Evolutionary conservation across 2,329 filamentous ascomycete species (phyloP), one percentile per base, ranked within the genome.

Genomic region (Colletotrichum truncatum): DNA sequence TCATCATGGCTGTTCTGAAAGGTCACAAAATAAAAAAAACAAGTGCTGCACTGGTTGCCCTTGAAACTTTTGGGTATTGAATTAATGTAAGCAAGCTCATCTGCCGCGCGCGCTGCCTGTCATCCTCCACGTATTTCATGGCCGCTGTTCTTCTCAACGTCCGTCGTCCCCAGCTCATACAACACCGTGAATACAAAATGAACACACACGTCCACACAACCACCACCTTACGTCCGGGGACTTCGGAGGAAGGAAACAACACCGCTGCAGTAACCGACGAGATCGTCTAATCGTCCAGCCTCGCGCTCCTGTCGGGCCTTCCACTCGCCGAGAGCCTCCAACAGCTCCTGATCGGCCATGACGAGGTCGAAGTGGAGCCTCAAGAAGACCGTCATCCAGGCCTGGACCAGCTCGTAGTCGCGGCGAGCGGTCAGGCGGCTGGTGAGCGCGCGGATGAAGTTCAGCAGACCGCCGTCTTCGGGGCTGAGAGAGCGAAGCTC

Each of bases 321-420:
- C 93, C 93, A 98, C 70, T 86, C 84, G 55, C 78, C 77, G 66
- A 98, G 78, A 48, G 87, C 87, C 1, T 78, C 80, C 46, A 89
- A 82, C 12, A 95, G 76, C 28, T 76, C 72, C 68, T 81, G 79
- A 76, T 73, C 86, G 74, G 80, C 83, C 79, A 81, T 81, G 41
- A 87, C 78, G 36, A 84, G 68, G 69, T 88, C 86, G 68, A 86
- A 87, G 77, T 98, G 95, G 39, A 97, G 81, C 49, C 90, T 87
- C 64, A 99, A 76, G 73, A 98, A 97, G 1, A 98, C 95, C 2
- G 91, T 90, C 94, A 99, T 98, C 95, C 96, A 99, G 0, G 94
- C 93, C 78, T 98, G 94, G 14, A 93, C 92, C 38, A 99, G 85
- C 79, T 99, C 96, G 77, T 97, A 99, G 77, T 98, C 96, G 49